phyloP scores from a whole-genome alignment of 2,329 filamentous ascomycete species.

The Monosporascus sp. region DNA sequence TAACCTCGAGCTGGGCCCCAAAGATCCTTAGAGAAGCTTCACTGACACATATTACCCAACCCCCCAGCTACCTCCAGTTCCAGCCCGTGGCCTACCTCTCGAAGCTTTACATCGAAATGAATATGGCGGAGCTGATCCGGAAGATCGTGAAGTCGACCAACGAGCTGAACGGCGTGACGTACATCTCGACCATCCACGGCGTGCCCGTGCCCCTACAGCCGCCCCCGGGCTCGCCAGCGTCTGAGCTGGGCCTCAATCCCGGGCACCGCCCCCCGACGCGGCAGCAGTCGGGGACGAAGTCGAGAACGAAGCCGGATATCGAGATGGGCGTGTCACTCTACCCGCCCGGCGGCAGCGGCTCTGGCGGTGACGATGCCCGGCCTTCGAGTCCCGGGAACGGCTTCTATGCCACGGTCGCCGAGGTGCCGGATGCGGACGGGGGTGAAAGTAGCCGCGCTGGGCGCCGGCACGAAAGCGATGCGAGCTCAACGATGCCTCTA shows the following conservation, averaged over 20 bases:
- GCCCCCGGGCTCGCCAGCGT: background rate
- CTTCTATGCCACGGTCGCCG: background rate
- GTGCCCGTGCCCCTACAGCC: background rate
- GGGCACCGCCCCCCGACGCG: background rate
- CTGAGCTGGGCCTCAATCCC: background rate
- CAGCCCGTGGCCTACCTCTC: slow-evolving; percentile 21
- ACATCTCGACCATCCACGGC: background rate
- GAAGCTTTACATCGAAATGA: slow-evolving; percentile 44
- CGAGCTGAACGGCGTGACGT: background rate
- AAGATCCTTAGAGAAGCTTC: background rate
- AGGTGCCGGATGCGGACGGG: background rate
- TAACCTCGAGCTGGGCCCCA: no score
- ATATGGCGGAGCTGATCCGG: slow-evolving; percentile 42
- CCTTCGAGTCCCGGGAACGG: no score
- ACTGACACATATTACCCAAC: no score
- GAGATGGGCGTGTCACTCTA: background rate
- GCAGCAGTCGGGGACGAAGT: background rate
- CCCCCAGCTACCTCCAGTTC: slow-evolving; percentile 36
- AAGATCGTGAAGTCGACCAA: slow-evolving; percentile 23
- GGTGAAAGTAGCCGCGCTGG: background rate
- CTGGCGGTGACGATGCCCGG: background rate
- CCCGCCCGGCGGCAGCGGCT: background rate
- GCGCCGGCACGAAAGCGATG: background rate
- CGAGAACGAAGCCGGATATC: background rate
- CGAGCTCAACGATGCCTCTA: background rate